phyloP scores from a whole-genome alignment of 345 rosid genomes.

The Bruguiera gymnorhiza region DNA sequence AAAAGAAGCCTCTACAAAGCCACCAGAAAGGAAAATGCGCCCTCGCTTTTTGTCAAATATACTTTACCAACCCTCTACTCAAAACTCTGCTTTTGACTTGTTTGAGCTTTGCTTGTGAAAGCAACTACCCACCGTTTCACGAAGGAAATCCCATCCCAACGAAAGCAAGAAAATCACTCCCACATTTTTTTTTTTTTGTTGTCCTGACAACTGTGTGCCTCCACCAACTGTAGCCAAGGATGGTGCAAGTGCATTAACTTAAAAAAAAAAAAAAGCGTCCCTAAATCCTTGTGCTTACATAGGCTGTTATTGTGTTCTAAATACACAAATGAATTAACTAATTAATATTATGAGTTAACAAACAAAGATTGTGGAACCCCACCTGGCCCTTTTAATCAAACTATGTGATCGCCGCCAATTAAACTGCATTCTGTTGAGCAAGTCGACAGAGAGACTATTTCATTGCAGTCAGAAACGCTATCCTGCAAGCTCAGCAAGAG shows the following conservation, averaged over 20 bases:
- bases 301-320: constrained; percentile 29
- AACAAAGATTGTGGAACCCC: neutral
- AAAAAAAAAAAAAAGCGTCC: constrained; percentile 3
- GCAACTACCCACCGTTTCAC: constrained; percentile 32
- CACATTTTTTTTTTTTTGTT: constrained; percentile 5
- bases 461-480: constrained; percentile 85
- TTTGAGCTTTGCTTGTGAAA: constrained; percentile 39
- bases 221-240: neutral
- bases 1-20: no score
- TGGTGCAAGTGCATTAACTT: neutral
- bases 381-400: constrained; percentile 1
- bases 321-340: constrained; percentile 36
- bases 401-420: constrained; percentile 30
- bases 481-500: constrained; percentile 76
- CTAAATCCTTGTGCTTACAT: constrained; percentile 17
- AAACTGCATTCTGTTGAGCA: constrained; percentile 61
- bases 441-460: constrained; percentile 44
- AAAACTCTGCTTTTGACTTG: constrained; percentile 32
- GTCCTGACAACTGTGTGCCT: neutral
- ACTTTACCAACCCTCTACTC: constrained; percentile 64
- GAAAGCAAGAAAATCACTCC: constrained; percentile 24
- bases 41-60: constrained; percentile 15
- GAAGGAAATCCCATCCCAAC: constrained; percentile 5
- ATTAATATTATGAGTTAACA: constrained; percentile 5
- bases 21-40: no score